Conservation (phyloP, 208 protist genomes). For the Herpetomonas tarakana region DNA sequence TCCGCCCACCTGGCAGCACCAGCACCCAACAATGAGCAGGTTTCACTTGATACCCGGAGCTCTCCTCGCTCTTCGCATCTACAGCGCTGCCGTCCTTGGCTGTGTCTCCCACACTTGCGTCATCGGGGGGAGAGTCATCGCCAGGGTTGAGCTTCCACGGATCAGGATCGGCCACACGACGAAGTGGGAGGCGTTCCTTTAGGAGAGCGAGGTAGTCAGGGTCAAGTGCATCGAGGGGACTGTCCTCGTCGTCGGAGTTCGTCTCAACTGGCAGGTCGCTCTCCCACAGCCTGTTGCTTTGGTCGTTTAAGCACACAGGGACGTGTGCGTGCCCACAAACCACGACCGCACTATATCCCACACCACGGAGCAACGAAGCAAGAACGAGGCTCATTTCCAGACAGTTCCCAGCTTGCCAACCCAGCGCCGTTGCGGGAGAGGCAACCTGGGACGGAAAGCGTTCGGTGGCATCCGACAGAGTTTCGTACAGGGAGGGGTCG, state of each 20-base stretch:
- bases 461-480: conserved; percentile 36
- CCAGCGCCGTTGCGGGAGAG: conserved; percentile 81
- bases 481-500: conserved; percentile 26
- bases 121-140: background rate
- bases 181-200: conserved; percentile 54
- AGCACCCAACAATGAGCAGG: conserved; percentile 86
- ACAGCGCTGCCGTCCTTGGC: background rate
- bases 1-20: conserved; percentile 68
- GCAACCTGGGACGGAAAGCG: conserved; percentile 68
- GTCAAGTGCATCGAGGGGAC: conserved; percentile 19
- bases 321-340: conserved; percentile 82
- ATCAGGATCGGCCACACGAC: conserved; percentile 33
- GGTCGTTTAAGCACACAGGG: conserved; percentile 78
- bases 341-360: conserved; percentile 91
- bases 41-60: conserved; percentile 6
- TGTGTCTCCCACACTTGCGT: background rate
- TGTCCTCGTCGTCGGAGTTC: conserved; percentile 70
- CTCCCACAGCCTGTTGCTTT: conserved; percentile 41
- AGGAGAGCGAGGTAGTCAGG: conserved; percentile 62
- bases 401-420: conserved; percentile 88
- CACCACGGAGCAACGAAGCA: conserved; percentile 76
- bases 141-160: conserved; percentile 7
- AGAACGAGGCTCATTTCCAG: conserved; percentile 85
- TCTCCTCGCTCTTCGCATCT: background rate
- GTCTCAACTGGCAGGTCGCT: conserved; percentile 45